These are phyloP conservation scores for Botrytis pseudocinerea DNA, from an alignment of 2,329 filamentous ascomycete species.

Conservation along the genomic window DNA sequence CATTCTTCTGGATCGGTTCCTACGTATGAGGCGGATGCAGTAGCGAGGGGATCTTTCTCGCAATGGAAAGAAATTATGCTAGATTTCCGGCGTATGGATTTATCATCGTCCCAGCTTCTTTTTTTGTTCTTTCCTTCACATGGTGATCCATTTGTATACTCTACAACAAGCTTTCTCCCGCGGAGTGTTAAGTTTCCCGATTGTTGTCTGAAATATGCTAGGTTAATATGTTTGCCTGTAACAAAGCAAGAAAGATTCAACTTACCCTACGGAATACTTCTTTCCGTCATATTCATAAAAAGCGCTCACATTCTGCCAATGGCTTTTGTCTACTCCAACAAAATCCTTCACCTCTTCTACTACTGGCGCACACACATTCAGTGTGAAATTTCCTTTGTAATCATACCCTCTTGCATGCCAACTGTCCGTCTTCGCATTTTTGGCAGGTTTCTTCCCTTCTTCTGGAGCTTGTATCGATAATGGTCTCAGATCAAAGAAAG, in stretches of 20 bases:
- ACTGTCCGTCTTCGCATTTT: constrained; percentile 59
- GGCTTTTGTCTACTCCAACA: constrained; percentile 59
- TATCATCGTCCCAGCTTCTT: constrained; percentile 38
- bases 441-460: constrained; percentile 44
- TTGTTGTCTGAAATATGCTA: constrained; percentile 26
- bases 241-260: constrained; percentile 24
- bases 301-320: constrained; percentile 75
- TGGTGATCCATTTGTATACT: constrained; percentile 75
- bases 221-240: constrained; percentile 11
- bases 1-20: constrained; percentile 83
- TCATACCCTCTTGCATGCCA: constrained; percentile 71
- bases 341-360: constrained; percentile 64
- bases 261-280: constrained; percentile 74
- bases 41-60: constrained; percentile 74
- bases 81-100: constrained; percentile 61
- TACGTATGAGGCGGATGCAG: constrained; percentile 78
- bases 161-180: constrained; percentile 73
- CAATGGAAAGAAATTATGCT: constrained; percentile 92
- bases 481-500: constrained; percentile 41
- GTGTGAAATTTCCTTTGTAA: constrained; percentile 76
- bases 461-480: constrained; percentile 35
- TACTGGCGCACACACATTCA: constrained; percentile 80
- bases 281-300: constrained; percentile 69
- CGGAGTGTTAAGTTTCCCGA: constrained; percentile 52
- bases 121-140: constrained; percentile 55